These are phyloP conservation scores for Ascochyta rabiei DNA, from an alignment of 2,329 filamentous ascomycete genomes.

Conservation along the genomic window DNA sequence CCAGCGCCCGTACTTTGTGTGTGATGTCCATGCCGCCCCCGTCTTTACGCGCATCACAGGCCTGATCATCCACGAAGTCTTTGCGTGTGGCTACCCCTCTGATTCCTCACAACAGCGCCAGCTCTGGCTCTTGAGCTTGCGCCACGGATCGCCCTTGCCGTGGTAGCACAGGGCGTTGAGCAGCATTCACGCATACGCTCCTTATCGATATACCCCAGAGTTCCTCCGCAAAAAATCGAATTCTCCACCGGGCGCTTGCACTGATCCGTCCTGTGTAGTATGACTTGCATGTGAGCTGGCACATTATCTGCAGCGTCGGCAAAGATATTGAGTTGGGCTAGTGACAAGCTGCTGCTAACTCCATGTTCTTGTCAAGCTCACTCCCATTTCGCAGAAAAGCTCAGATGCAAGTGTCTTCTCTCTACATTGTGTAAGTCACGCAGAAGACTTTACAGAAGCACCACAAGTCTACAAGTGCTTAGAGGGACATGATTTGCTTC, in stretches of 20 bases:
- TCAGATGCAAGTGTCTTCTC: no score
- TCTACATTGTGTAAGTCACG: no score
- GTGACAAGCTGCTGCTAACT: no score
- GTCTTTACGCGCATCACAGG: not conserved
- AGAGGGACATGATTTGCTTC: no score
- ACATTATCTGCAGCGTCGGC: no score
- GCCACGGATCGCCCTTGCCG: conserved; percentile 5
- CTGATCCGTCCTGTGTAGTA: conserved; percentile 21
- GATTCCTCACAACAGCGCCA: not conserved
- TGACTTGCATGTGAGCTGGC: no score
- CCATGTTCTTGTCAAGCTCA: no score
- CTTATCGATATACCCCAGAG: conserved; percentile 33
- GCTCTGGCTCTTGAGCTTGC: conserved; percentile 9
- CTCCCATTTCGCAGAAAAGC: no score
- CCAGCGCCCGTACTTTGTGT: not conserved
- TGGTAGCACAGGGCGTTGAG: conserved; percentile 25
- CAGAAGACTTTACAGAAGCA: no score
- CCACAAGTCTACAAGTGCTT: no score
- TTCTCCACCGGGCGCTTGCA: conserved; percentile 40
- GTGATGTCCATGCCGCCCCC: not conserved
- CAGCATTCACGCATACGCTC: conserved; percentile 14
- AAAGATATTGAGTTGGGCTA: no score
- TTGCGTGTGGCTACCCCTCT: not conserved
- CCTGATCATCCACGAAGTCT: not conserved
- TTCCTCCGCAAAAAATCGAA: conserved; percentile 16